Base-by-base conservation (phyloP, 1,284 basidiomycete genomes). In the Ceratobasidium sp. region DNA sequence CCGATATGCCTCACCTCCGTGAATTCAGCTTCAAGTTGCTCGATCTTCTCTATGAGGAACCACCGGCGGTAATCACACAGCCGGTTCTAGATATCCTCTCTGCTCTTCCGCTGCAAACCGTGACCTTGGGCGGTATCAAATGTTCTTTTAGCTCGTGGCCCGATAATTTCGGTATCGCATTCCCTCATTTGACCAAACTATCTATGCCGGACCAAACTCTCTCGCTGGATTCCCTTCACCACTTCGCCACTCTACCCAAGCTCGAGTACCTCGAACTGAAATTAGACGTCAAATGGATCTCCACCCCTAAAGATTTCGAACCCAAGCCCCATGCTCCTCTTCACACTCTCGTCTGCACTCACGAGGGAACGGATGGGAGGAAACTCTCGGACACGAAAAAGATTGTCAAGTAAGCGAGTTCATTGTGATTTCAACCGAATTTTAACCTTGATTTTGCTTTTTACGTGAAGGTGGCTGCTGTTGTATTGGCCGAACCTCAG, bases 221-320 rank as follows among this genome's bases (percentile, higher is more conserved):
- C 24, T 29, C 53, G 24, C 29, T 56, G 29, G 24, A 8, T 8
- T 15, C 1, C 6, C n/a, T 56, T 7, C 31, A 24, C 15, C 53
- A 6, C 2, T 56, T 29, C 15, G 53, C 53, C 7, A 8, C 31
- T 14, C 31, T 56, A 56, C 53, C 53, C 3, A 31, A 56, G 24
- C 53, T 56, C 53, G 24, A 5, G 31, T 31, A 56, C 24, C 24
- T 63, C n/a, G 60, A 63, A 47, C 6, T 47, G 60, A 8, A 48
- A 6, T 27, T 63, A 29, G n/a, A 50, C 19, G 24, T 63, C 7
- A 7, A 59, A 33, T 59, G 15, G 56, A 19, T 51, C 48, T 51
- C 22, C 19, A 24, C 22, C 15, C 17, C 22, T 51, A 24, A 4
- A 4, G 6, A 4, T 51, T 17, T 17, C 19, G 6, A 19, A 17